Conservation (phyloP, 2,329 filamentous ascomycete genomes). For the Penicillium sp. region DNA sequence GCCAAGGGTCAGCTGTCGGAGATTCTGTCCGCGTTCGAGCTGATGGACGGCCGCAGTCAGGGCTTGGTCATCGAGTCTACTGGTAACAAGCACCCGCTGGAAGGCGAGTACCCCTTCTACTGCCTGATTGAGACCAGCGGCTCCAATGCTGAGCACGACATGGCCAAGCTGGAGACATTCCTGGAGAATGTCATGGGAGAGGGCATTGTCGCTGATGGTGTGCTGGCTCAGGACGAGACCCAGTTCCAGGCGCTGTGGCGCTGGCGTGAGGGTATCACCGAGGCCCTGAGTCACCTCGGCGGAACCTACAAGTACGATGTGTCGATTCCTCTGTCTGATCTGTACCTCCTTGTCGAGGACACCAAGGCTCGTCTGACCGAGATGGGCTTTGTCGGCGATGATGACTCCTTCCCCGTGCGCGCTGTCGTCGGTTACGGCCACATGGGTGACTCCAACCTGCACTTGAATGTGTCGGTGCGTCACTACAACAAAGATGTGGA, state of each 20-base stretch:
- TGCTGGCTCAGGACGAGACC: conserved; percentile 89
- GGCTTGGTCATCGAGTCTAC: conserved; percentile 72
- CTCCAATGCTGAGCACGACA: conserved; percentile 90
- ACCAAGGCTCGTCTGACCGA: conserved; percentile 69
- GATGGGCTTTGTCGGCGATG: conserved; percentile 75
- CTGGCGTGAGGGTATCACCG: conserved; percentile 91
- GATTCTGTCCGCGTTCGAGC: conserved; percentile 94
- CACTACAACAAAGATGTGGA: conserved; percentile 87
- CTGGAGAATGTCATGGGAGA: conserved; percentile 88
- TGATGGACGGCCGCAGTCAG: conserved; percentile 90
- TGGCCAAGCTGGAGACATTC: conserved; percentile 85
- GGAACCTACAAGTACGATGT: conserved; percentile 99
- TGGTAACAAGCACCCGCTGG: conserved; percentile 75
- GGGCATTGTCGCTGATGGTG: conserved; percentile 84
- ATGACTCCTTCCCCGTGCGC: conserved; percentile 74
- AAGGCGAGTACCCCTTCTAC: conserved; percentile 87
- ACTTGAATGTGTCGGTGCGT: conserved; percentile 83
- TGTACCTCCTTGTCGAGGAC: conserved; percentile 89
- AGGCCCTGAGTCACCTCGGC: conserved; percentile 84
- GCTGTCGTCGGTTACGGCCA: conserved; percentile 96
- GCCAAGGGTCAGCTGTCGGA: conserved; percentile 89
- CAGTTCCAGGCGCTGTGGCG: conserved; percentile 83
- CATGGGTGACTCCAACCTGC: conserved; percentile 96
- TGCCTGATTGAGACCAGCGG: conserved; percentile 95
- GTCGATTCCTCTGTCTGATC: conserved; percentile 82